Base-by-base conservation (phyloP, 805 yeast genomes). In the Ogataea philodendri region DNA sequence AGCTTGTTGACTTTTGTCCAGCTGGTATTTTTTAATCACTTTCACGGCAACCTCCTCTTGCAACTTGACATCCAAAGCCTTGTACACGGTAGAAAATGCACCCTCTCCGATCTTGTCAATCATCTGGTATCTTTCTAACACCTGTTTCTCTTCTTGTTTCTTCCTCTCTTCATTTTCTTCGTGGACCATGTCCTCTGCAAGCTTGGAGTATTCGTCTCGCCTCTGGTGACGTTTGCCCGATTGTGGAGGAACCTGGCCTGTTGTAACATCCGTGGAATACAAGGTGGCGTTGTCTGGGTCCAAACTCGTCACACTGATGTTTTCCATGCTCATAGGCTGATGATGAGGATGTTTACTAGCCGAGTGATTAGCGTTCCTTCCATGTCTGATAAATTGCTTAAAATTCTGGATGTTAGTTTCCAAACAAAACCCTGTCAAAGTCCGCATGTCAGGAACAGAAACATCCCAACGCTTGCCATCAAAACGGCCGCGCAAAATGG, bases 21-120 rank as follows among this genome's bases (percentile, higher is more conserved):
- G 66, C 47, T 78, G 81, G 42, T 72, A 71, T 58, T 85, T 86
- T 42, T 82, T 73, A 42, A 88, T 81, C 26, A 76, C 67, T 52
- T 76, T 76, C 39, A 76, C 63, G 9, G 81, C 81, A 29, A 76
- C 81, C 5, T 43, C 40, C 31, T 65, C 58, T 6, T 61, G 62
- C 1, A 71, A 56, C 2, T 48, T 44, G 5, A 55, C 30, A 48
- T 74, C 67, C 20, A 50, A 43, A 4, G 78, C 81, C 30, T 66
- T 67, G 51, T 72, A 72, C 15, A 76, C 82, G 8, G 66, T 60
- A 1, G 79, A 73, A 42, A 76, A 76, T 0, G 82, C 82, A 11
- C 82, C 82, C 52, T 76, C 81, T 10, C 82, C 82, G 42, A 76
- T 59, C 31, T 69, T 67, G 15, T 69, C 72, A 35, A 64, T 38